Evolutionary conservation across 176 grass and related monocot species (phyloP), one percentile per base, ranked within the genome.

Genomic region (Cenchrus purpureus): DNA sequence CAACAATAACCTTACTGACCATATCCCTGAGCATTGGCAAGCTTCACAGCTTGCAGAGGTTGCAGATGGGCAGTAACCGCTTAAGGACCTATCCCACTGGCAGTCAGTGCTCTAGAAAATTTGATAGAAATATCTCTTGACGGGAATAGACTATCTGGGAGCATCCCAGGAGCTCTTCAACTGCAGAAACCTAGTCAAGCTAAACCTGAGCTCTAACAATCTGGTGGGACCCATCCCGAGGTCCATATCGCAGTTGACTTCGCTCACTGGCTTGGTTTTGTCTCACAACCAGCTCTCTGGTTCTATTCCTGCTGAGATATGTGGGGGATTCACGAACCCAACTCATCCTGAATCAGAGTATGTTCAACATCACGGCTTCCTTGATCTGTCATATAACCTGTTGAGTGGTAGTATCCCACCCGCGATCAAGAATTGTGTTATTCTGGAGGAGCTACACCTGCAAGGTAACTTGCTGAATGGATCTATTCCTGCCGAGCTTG

Each of bases 111-210:
- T 69, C 82, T 97, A 50, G 73, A 71, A 71, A 92, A 94, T 86
- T 72, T 97, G 81, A 82, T 55, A 11, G 78, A 78, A 74, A 69
- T 97, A 12, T 92, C 81, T 79, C 75, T 97, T 15, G 37, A 78
- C 86, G 86, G 84, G 45, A 97, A 94, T 76, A 91, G 71, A 90
- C 75, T 97, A 60, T 97, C 88, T 44, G 92, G 92, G 34, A 79
- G 74, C 55, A 97, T 97, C 66, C 95, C 95, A 66, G 60, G 80
- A 94, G 81, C 86, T 97, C 68, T 97, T 97, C 79, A 80, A 78
- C 49, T 97, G 95, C 82, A 94, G 60, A 44, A 94, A 91, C 77
- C 81, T 97, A 57, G 92, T 97, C 53, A 85, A 71, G 11, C 57
- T 97, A 54, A 91, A 97, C 79, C 49, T 97, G 53, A 86, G 95